A percentile compares a stretch with the other conserved stretches of the same genome.
Conservation (phyloP, 139 green algal species). For the Asterochloris erici region DNA sequence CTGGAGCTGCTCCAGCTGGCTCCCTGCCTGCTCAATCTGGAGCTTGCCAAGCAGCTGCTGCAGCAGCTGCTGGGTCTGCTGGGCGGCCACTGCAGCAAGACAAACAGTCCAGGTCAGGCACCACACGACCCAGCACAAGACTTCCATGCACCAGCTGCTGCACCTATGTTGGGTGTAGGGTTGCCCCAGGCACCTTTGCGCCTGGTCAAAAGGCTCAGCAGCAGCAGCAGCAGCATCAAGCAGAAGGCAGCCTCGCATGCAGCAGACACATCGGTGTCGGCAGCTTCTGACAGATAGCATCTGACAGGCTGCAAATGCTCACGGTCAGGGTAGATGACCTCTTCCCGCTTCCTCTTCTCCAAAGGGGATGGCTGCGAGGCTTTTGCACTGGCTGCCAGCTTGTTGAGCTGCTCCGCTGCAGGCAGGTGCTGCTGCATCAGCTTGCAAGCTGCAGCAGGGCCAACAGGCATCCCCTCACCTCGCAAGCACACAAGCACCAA, state of each 20-base stretch:
- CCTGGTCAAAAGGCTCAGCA: neutral
- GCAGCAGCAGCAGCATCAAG: neutral
- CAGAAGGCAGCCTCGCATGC: neutral
- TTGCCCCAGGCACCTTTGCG: neutral
- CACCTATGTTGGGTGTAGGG: neutral
- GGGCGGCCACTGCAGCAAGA: neutral
- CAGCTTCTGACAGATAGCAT: neutral
- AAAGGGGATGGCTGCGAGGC: neutral
- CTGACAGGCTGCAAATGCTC: neutral
- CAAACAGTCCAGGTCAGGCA: neutral
- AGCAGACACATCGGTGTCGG: neutral
- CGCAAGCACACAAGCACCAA: too few relatives aligned
- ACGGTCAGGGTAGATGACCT: slow-evolving; percentile 9
- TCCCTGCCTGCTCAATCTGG: neutral
- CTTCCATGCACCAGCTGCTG: neutral
- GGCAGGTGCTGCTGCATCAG: neutral
- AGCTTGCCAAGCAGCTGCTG: neutral
- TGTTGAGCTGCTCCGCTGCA: slow-evolving; percentile 1
- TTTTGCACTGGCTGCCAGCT: neutral
- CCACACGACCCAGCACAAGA: neutral
- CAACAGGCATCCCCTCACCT: too few relatives aligned
- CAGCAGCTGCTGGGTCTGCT: slow-evolving; percentile 13
- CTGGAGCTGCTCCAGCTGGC: neutral
- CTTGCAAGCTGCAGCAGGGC: neutral
- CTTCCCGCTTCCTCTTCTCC: neutral